Conservation (phyloP, 1,284 basidiomycete species). For the Rhodotorula mucilaginosa region DNA sequence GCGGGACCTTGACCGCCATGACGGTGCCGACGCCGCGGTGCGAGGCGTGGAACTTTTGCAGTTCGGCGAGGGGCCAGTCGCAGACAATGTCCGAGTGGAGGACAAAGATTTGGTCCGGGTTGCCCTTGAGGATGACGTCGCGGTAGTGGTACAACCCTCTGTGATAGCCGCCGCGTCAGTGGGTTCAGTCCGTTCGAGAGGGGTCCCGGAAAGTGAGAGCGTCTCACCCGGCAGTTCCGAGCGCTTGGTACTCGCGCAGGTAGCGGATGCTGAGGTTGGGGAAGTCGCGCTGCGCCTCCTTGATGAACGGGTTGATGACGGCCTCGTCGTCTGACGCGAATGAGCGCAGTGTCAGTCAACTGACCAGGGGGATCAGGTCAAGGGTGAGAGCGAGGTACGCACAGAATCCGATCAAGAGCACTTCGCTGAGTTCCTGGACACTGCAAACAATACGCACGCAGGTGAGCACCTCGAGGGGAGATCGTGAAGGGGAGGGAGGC, state of each 20-base stretch:
- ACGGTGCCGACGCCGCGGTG: conserved; percentile 56
- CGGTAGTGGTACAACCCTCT: conserved; percentile 47
- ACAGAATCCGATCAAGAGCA: conserved; percentile 56
- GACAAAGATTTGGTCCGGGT: conserved; percentile 55
- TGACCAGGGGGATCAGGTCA: no score
- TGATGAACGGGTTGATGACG: conserved; percentile 54
- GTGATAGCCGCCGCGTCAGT: background rate
- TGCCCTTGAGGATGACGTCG: conserved; percentile 54
- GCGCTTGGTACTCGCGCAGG: conserved; percentile 54
- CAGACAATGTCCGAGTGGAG: conserved; percentile 57
- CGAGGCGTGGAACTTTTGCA: conserved; percentile 53
- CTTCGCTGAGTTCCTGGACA: conserved; percentile 53
- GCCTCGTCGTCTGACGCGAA: conserved; percentile 50
- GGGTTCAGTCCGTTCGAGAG: conserved; percentile 18
- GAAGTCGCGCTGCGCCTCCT: conserved; percentile 54
- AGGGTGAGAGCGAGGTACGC: background rate
- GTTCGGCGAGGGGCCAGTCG: conserved; percentile 49
- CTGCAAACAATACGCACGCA: background rate
- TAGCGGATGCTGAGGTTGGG: conserved; percentile 54
- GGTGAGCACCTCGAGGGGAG: background rate
- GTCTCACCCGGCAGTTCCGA: conserved; percentile 54
- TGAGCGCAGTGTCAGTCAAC: background rate
- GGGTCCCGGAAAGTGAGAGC: conserved; percentile 23
- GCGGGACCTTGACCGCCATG: conserved; percentile 53
- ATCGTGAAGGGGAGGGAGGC: background rate